Evolutionary conservation across 169 alveolate genomes (phyloP).

Genomic region (Nephromyces sp.): DNA sequence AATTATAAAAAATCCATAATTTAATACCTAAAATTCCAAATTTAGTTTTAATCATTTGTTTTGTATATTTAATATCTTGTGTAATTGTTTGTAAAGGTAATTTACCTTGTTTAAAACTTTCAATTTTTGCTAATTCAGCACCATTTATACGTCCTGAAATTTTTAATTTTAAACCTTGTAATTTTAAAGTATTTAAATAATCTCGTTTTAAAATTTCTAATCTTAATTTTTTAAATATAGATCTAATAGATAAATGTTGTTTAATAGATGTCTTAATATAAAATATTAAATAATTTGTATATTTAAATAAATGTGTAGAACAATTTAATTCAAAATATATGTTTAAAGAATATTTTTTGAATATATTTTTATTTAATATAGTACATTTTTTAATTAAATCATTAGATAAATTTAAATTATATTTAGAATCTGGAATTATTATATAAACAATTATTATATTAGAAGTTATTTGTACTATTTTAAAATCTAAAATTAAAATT

Average conservation of each 20-base stretch:
- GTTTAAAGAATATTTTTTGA: slow-evolving; percentile 14
- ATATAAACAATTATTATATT: slow-evolving; percentile 11
- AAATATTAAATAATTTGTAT: not conserved
- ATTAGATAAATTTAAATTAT: slow-evolving; percentile 3
- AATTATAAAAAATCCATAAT: slow-evolving; percentile 4
- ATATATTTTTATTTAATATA: not conserved
- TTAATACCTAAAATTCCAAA: slow-evolving; percentile 34
- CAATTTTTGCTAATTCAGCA: slow-evolving; percentile 7
- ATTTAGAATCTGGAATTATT: not conserved
- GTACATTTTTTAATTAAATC: slow-evolving; percentile 6
- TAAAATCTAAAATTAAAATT: slow-evolving; percentile 18
- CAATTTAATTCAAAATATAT: slow-evolving; percentile 2
- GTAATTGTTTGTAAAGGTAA: slow-evolving; percentile 8
- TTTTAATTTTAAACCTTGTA: slow-evolving; percentile 13
- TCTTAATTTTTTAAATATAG: not conserved
- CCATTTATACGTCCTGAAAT: slow-evolving; percentile 19
- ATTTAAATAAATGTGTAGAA: not conserved
- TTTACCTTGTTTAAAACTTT: slow-evolving; percentile 17
- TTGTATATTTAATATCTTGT: not conserved
- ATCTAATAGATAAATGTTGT: not conserved
- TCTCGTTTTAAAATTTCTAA: slow-evolving; percentile 13
- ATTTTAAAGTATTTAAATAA: slow-evolving; percentile 9
- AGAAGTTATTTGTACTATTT: slow-evolving; percentile 22
- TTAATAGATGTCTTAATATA: not conserved
- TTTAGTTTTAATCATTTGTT: slow-evolving; percentile 12